Evolutionary conservation across 768 basidiomycete species (phyloP).

Genomic region (Flagelloscypha sp.): DNA sequence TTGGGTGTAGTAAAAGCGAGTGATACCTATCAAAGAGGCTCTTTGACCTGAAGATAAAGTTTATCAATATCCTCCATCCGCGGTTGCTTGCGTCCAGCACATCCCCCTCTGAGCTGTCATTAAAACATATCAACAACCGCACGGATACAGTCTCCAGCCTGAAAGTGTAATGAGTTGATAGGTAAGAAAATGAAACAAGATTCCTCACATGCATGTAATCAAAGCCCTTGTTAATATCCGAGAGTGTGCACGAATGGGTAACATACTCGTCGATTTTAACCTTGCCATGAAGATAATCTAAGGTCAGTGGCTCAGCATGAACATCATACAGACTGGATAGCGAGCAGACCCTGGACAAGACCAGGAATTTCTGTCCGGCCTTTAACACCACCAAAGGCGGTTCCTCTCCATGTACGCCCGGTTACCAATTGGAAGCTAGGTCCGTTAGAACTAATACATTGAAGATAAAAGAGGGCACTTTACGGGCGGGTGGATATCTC

Average conservation of each 20-base stretch:
- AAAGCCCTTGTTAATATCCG: slow-evolving; percentile 82
- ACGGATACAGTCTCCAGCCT: slow-evolving; percentile 87
- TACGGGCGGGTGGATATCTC: slow-evolving; percentile 88
- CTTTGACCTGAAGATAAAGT: too few relatives aligned
- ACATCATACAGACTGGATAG: not conserved
- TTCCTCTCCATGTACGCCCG: slow-evolving; percentile 89
- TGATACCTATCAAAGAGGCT: too few relatives aligned
- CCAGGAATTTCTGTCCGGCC: slow-evolving; percentile 93
- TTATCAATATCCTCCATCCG: too few relatives aligned
- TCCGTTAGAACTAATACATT: slow-evolving; percentile 21
- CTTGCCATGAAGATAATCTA: slow-evolving; percentile 75
- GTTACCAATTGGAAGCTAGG: slow-evolving; percentile 63
- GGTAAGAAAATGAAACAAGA: not conserved
- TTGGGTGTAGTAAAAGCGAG: too few relatives aligned
- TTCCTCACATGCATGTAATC: slow-evolving; percentile 90
- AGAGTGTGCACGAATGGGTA: slow-evolving; percentile 71
- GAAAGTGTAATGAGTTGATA: slow-evolving; percentile 2
- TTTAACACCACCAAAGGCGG: slow-evolving; percentile 97
- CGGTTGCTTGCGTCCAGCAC: too few relatives aligned
- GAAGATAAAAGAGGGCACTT: slow-evolving; percentile 2
- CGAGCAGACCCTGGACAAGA: slow-evolving; percentile 69
- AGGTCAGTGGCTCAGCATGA: slow-evolving; percentile 4
- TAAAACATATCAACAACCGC: slow-evolving; percentile 88
- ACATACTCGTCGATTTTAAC: slow-evolving; percentile 95
- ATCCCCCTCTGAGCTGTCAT: too few relatives aligned